Evolutionary conservation across 148 eudicot species (phyloP), one percentile per base, ranked within the genome.

Genomic region (Heliosperma pusillum): DNA sequence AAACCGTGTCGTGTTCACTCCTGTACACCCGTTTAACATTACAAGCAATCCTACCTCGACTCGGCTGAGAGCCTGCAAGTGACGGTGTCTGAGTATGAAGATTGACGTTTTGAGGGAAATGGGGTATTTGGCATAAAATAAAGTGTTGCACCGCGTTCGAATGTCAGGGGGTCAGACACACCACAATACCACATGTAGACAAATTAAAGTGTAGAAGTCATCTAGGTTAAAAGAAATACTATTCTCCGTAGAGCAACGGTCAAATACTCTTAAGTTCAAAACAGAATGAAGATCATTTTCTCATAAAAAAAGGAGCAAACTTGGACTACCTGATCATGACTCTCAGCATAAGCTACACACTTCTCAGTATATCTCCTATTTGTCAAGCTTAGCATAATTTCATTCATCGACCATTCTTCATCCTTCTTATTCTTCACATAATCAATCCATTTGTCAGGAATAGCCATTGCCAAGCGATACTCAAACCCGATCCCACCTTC

Each of bases 371-470:
- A 92, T 87, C 99, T 88, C 86, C 99, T 82, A 63, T 96, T 92
- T 59, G 99, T 92, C 88, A 92, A 85, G 80, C 85, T 89, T 82
- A 81, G 62, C 57, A 86, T 80, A 80, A 96, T 86, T 72, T 92
- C 99, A 72, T 78, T 77, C 99, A 96, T 89, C 44, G 91, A 87
- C 96, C 96, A 91, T 65, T 91, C 91, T 58, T 82, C 84, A 77
- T 90, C 97, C 70, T 75, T 79, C 82, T 94, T 94, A 75, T 94
- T 91, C 86, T 94, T 94, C 62, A 92, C 45, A 53, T 92, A 90
- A 77, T 96, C 93, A 82, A 96, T 96, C 99, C 97, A 96, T 77
- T 83, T 92, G 80, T 96, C 99, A 33, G 99, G 99, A 76, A 96
- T 87, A 24, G 90, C 99, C 99, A 96, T 96, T 40, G 99, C 97